phyloP scores from a whole-genome alignment of 1,284 basidiomycete genomes.

The Ustilago sp. region DNA sequence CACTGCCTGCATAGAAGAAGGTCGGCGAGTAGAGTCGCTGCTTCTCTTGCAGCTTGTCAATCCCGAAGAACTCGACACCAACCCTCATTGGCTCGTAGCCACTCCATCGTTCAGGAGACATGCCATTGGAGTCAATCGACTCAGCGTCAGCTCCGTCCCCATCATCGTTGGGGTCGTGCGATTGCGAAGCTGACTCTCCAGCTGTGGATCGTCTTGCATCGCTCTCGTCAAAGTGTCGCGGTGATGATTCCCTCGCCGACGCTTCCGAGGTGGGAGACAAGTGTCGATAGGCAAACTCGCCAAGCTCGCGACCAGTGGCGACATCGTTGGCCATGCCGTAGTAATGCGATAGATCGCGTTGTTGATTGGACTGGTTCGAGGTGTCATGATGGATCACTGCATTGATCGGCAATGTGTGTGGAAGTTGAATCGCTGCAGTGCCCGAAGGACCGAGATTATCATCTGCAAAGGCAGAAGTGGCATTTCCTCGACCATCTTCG shows the following conservation, averaged over 20 bases:
- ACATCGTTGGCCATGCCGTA: constrained; percentile 60
- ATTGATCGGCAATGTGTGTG: constrained; percentile 39
- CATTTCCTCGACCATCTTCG: constrained; percentile 14
- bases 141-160: constrained; percentile 28
- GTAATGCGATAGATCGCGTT: constrained; percentile 36
- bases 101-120: constrained; percentile 50
- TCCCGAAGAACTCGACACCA: constrained; percentile 89
- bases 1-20: constrained; percentile 74
- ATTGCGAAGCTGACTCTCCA: constrained; percentile 16
- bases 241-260: constrained; percentile 6
- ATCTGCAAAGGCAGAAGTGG: constrained; percentile 12
- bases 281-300: constrained; percentile 34
- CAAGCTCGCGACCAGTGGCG: constrained; percentile 53
- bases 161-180: constrained; percentile 33
- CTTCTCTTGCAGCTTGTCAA: constrained; percentile 82
- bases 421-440: constrained; percentile 37
- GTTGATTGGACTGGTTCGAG: constrained; percentile 3
- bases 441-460: constrained; percentile 42
- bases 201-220: constrained; percentile 13
- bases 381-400: constrained; percentile 28
- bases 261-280: constrained; percentile 5
- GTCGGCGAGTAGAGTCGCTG: constrained; percentile 74
- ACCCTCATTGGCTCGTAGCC: constrained; percentile 71
- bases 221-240: constrained; percentile 22
- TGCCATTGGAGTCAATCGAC: constrained; percentile 23